Evolutionary conservation across 2,329 filamentous ascomycete genomes (phyloP).

Genomic region (Trichoderma cornu-damae): DNA sequence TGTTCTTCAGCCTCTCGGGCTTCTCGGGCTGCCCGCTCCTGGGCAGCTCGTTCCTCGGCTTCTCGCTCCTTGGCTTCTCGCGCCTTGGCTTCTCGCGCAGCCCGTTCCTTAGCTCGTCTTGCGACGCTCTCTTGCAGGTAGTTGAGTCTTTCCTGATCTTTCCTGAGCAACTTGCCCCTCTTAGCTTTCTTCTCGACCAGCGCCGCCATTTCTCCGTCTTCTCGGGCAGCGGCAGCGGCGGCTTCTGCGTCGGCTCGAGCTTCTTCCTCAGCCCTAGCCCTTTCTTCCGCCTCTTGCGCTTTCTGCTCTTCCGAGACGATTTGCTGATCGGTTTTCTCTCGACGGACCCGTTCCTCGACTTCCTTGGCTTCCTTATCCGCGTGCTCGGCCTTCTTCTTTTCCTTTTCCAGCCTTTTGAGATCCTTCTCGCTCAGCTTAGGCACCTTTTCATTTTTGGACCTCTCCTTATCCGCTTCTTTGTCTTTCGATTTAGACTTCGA

Average conservation of each 20-base stretch:
- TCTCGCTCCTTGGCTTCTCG: conserved; percentile 7
- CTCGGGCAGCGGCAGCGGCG: conserved; percentile 25
- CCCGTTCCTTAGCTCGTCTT: conserved; percentile 9
- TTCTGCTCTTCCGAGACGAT: background rate
- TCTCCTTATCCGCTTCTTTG: conserved; percentile 29
- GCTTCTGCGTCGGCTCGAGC: background rate
- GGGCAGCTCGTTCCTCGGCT: conserved; percentile 12
- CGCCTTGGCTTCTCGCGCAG: conserved; percentile 6
- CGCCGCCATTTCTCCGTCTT: conserved; percentile 38
- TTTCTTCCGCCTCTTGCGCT: conserved; percentile 29
- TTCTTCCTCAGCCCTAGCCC: conserved; percentile 25
- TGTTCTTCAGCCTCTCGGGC: conserved; percentile 20
- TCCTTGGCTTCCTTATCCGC: conserved; percentile 34
- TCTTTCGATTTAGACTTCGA: conserved; percentile 41
- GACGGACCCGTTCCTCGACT: conserved; percentile 30
- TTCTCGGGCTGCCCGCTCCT: conserved; percentile 20
- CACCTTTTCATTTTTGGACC: conserved; percentile 36
- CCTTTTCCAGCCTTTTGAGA: conserved; percentile 47
- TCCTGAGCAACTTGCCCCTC: conserved; percentile 10
- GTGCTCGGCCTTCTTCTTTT: conserved; percentile 41
- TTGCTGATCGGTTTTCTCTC: conserved; percentile 19
- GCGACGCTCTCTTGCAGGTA: background rate
- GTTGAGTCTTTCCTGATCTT: conserved; percentile 16
- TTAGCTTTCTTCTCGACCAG: conserved; percentile 30
- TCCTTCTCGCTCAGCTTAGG: conserved; percentile 47